phyloP scores from a whole-genome alignment of 148 eudicot species.

The Vaccinium corymbosum region DNA sequence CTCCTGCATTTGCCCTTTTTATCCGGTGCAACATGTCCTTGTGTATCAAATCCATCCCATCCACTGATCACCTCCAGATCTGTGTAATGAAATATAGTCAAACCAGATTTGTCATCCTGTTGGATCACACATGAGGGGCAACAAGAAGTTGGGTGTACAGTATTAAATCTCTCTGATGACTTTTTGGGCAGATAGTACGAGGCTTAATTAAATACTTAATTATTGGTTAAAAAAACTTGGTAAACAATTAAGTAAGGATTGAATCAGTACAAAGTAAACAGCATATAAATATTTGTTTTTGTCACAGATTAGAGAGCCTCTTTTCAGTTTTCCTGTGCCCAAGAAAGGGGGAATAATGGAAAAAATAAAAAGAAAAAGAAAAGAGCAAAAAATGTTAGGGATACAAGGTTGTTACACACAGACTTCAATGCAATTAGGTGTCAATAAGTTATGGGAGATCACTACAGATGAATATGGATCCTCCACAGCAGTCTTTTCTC shows the following conservation, averaged over 20 bases:
- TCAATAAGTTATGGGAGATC: too few species aligned
- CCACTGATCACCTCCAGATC: not conserved
- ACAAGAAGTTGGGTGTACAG: not conserved
- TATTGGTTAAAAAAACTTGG: not conserved
- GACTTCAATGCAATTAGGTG: too few species aligned
- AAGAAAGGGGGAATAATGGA: conserved; percentile 7
- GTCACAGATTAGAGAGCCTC: conserved; percentile 16
- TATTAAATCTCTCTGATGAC: conserved; percentile 14
- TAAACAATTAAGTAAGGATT: not conserved
- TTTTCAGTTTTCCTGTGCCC: conserved; percentile 18
- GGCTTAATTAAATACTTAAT: conserved; percentile 28
- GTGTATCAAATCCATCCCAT: not conserved
- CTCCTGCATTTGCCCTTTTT: not conserved
- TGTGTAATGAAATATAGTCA: not conserved
- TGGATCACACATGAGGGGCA: not conserved
- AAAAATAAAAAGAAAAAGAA: conserved; percentile 7
- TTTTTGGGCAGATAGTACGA: conserved; percentile 31
- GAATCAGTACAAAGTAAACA: not conserved
- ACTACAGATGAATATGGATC: too few species aligned
- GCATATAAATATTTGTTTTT: not conserved
- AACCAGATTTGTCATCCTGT: not conserved
- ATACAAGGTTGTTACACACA: not conserved
- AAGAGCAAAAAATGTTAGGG: not conserved
- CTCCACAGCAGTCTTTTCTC: too few species aligned
- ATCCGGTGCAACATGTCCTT: not conserved